Conservation (phyloP, 768 basidiomycete genomes). For the Galerina marginata region DNA sequence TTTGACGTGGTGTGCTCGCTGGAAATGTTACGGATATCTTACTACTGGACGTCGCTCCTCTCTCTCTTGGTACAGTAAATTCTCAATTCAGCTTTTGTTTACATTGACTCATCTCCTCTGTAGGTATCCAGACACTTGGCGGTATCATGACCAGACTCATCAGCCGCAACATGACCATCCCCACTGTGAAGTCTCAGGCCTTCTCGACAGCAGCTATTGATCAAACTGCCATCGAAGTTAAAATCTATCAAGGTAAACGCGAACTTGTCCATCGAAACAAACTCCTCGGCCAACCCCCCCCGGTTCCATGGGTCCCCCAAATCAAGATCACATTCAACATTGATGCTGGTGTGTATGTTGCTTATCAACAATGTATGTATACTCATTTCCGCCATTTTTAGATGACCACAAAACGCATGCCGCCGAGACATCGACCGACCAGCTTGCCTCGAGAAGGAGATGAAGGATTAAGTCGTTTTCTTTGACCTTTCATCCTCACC, state of each 20-base stretch:
- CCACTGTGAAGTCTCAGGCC: slow-evolving; percentile 98
- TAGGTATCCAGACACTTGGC: slow-evolving; percentile 93
- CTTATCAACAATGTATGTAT: neutral
- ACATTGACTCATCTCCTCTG: neutral
- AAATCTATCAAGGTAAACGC: slow-evolving; percentile 99
- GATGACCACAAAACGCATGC: slow-evolving; percentile 94
- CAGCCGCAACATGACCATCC: slow-evolving; percentile 97
- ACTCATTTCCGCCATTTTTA: slow-evolving; percentile 27
- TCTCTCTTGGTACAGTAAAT: slow-evolving; percentile 82
- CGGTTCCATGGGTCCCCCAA: slow-evolving; percentile 82
- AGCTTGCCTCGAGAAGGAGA: slow-evolving; percentile 65
- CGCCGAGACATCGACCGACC: slow-evolving; percentile 66
- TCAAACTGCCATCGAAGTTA: slow-evolving; percentile 99
- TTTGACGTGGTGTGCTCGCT: slow-evolving; percentile 97
- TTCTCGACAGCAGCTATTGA: slow-evolving; percentile 99
- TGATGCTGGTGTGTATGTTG: slow-evolving; percentile 72
- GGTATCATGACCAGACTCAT: slow-evolving; percentile 99
- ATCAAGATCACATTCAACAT: slow-evolving; percentile 96
- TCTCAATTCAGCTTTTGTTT: neutral
- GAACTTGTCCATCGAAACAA: slow-evolving; percentile 99
- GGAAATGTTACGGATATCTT: slow-evolving; percentile 97
- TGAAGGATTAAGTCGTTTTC: slow-evolving; percentile 72
- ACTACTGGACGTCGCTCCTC: slow-evolving; percentile 92
- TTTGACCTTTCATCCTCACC: slow-evolving; percentile 17
- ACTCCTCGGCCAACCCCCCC: slow-evolving; percentile 94